These are phyloP conservation scores for Raddia distichophylla DNA, from an alignment of 176 grass and related monocot species.

Conservation along the genomic window DNA sequence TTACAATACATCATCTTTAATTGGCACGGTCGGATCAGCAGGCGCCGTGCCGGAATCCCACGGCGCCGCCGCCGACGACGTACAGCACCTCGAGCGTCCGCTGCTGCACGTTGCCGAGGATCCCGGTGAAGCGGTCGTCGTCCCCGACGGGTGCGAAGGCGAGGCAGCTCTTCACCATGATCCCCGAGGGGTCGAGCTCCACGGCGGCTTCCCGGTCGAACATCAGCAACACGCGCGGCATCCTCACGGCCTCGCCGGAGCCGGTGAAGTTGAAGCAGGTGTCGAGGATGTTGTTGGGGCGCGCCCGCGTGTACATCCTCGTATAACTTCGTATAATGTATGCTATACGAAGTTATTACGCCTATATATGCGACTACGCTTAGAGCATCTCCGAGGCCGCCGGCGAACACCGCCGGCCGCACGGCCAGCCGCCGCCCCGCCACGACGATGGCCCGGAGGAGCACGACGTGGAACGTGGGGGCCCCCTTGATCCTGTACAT, in stretches of 20 bases:
- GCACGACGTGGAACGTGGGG: constrained; percentile 44
- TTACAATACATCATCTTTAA: too few species aligned
- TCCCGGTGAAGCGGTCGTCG: not conserved
- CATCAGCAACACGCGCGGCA: constrained; percentile 51
- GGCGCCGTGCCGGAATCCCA: not conserved
- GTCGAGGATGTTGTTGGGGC: constrained; percentile 44
- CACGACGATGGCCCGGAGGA: constrained; percentile 39
- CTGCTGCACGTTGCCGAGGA: constrained; percentile 37
- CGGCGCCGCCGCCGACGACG: not conserved
- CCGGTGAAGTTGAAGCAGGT: constrained; percentile 60
- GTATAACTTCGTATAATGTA: too few species aligned
- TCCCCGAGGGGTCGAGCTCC: constrained; percentile 33
- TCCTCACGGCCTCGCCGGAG: not conserved
- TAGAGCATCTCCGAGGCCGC: too few species aligned
- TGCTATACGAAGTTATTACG: too few species aligned
- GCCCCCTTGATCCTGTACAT: not conserved
- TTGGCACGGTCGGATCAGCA: not conserved
- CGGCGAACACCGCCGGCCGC: not conserved
- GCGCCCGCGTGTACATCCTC: constrained; percentile 42
- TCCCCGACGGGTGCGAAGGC: constrained; percentile 36
- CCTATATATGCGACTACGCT: too few species aligned
- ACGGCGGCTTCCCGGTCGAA: constrained; percentile 45
- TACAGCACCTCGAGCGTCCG: constrained; percentile 9
- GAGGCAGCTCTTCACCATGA: constrained; percentile 41
- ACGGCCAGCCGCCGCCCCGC: constrained; percentile 43